Percentiles rank a stretch among this genome's conserved stretches.
Evolutionary conservation across 2,329 filamentous ascomycete genomes (phyloP).

Genomic region (Alternaria sp.): DNA sequence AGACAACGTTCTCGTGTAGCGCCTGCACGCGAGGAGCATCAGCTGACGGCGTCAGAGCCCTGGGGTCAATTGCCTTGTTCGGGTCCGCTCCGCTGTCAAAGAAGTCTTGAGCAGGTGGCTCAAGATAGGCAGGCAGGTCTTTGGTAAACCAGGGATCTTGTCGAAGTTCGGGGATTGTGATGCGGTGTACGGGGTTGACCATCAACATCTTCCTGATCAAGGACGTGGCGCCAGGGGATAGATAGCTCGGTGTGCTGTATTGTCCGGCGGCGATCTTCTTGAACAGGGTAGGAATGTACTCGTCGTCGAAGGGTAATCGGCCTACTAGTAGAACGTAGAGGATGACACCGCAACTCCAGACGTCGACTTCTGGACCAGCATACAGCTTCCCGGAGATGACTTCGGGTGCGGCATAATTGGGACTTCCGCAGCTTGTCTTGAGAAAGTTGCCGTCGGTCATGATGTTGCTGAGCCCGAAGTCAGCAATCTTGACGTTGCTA

Average conservation of each 20-base stretch:
- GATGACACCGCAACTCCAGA: slow-evolving; percentile 97
- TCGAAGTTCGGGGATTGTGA: slow-evolving; percentile 92
- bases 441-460: slow-evolving; percentile 99
- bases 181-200: slow-evolving; percentile 92
- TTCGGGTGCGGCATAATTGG: slow-evolving; percentile 97
- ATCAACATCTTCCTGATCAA: slow-evolving; percentile 94
- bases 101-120: slow-evolving; percentile 89
- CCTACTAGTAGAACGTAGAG: slow-evolving; percentile 71
- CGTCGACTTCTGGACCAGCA: slow-evolving; percentile 95
- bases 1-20: slow-evolving; percentile 89
- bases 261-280: slow-evolving; percentile 96
- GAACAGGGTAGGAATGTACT: slow-evolving; percentile 96
- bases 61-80: slow-evolving; percentile 86
- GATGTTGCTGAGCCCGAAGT: slow-evolving; percentile 98
- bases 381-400: slow-evolving; percentile 98
- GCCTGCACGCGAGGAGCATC: slow-evolving; percentile 83
- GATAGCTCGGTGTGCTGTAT: slow-evolving; percentile 90
- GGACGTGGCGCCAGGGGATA: slow-evolving; percentile 80
- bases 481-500: slow-evolving; percentile 98
- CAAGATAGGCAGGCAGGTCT: slow-evolving; percentile 84
- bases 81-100: slow-evolving; percentile 93
- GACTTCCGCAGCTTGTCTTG: slow-evolving; percentile 97
- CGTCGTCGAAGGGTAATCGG: slow-evolving; percentile 91
- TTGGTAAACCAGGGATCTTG: slow-evolving; percentile 93
- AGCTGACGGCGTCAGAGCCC: slow-evolving; percentile 76